Base-by-base conservation (phyloP, 2,329 filamentous ascomycete species). In the Saccharata proteae region DNA sequence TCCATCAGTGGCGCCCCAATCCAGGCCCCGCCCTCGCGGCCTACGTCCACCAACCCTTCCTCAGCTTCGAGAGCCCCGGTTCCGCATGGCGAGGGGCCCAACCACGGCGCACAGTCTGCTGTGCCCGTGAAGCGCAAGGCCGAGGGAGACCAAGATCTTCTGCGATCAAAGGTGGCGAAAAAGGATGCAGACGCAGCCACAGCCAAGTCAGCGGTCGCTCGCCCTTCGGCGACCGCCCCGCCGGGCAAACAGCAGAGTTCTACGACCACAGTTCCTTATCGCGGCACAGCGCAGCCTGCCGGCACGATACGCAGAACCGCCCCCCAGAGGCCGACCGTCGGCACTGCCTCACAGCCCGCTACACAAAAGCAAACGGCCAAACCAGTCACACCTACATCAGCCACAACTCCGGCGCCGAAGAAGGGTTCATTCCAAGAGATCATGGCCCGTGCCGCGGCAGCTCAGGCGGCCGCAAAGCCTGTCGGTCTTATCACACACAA, bases 401-500 rank as follows among this genome's bases (percentile, higher is more conserved):
- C 22, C 11, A 14, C 28, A 7, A 19, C 19, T 28, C 18, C 15
- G 26, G 23, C 68, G 2, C 75, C 74, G 2, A 83, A 83, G 54
- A 81, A 79, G 47, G 76, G 78, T 2, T 80, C 77, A 0, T 86
- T 74, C 50, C 71, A 75, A 21, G 79, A 84, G 45, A 78, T 84
- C 37, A 66, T 86, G 57, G 77, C 77, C 34, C 69, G 77, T 42
- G 81, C 74, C 18, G 74, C 80, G 46, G 71, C 72, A 38, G 76
- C 62, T 34, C 62, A 61, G 59, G 44, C 54, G 11, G 45, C 47
- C 4, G 54, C 55, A 34, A 45, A 48, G 22, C 36, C 72, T 33
- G 65, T 78, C 15, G 78, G 77, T 34, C 74, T 73, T 43, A 81
- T 84, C 42, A 79, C 82, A 48, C 78, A 84, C 53, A 83, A 83